A percentile compares a stretch with the other conserved stretches of the same genome.
phyloP scores from a whole-genome alignment of 108 stramenopile genomes.

The Parietichytrium sp. region DNA sequence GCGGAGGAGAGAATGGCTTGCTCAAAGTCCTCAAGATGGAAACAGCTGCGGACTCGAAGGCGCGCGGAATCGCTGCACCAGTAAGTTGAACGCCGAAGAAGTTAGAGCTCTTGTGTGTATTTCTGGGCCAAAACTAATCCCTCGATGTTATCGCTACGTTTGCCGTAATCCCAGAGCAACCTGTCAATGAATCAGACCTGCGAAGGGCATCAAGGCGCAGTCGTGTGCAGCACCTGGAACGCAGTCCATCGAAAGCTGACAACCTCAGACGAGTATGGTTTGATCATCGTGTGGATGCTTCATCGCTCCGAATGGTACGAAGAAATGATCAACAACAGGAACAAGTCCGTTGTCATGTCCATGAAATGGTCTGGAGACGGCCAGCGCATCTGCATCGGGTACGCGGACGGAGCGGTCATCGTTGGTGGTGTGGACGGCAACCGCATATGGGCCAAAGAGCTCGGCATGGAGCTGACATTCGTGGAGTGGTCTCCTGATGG shows the following conservation, averaged over 20 bases:
- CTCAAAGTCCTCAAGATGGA: slow-evolving; percentile 66
- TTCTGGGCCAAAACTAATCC: neutral
- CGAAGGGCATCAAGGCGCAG: slow-evolving; percentile 55
- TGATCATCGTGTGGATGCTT: slow-evolving; percentile 72
- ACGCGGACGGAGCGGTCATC: slow-evolving; percentile 67
- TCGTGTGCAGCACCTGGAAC: slow-evolving; percentile 64
- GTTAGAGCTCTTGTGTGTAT: neutral
- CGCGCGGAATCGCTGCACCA: slow-evolving; percentile 33
- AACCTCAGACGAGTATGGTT: slow-evolving; percentile 63
- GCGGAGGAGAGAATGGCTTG: slow-evolving; percentile 63
- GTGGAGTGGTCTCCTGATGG: slow-evolving; percentile 69
- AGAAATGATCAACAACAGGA: slow-evolving; percentile 72
- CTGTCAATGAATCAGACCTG: slow-evolving; percentile 65
- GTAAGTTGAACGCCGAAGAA: too few relatives aligned
- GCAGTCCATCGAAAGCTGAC: slow-evolving; percentile 66
- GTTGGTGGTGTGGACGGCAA: slow-evolving; percentile 68
- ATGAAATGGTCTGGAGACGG: slow-evolving; percentile 71
- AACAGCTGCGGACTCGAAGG: neutral
- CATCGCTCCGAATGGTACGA: slow-evolving; percentile 68
- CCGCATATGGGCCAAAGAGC: slow-evolving; percentile 66
- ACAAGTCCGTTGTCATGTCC: slow-evolving; percentile 59
- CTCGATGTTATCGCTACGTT: neutral
- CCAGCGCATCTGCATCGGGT: slow-evolving; percentile 67
- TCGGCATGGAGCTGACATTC: slow-evolving; percentile 43
- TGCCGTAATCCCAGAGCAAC: slow-evolving; percentile 43